Evolutionary conservation across 2,329 filamentous ascomycete species (phyloP), one percentile per base, ranked within the genome.

Genomic region (Plenodomus lindquistii): DNA sequence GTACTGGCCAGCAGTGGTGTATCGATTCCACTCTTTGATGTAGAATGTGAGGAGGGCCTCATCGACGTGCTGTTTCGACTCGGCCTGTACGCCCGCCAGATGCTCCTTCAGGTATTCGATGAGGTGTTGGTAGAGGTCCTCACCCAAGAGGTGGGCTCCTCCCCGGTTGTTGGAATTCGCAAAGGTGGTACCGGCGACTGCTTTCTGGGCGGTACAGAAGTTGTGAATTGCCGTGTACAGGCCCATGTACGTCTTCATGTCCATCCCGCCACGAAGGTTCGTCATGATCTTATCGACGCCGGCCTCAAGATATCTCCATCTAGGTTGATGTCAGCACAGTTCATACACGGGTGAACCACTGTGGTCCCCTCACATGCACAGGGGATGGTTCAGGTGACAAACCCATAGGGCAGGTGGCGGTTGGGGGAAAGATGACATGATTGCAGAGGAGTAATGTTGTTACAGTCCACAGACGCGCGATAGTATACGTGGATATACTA

Each of bases 201-300:
- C 91, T 73, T 97, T 97, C 73, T 97, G 94, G 19, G 94, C 96
- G 47, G 94, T 99, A 74, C 94, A 99, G 75, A 99, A 99, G 78
- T 99, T 97, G 77, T 99, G 94, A 41, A 99, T 94, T 52, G 92
- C 91, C 44, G 93, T 97, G 76, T 97, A 97, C 52, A 97, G 85
- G 47, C 89, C 91, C 93, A 97, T 97, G 76, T 97, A 97, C 80
- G 90, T 93, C 63, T 88, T 85, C 86, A 97, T 91, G 67, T 97
- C 92, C 75, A 99, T 89, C 52, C 94, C 94, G 59, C 91, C 88
- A 66, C 93, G 89, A 21, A 97, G 81, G 67, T 95, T 89, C 62
- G 85, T 84, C 93, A 99, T 97, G 68, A 99, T 95, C 71, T 87
- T 89, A 58, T 91, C 85, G 60, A 99, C 91, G 57, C 93, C 92